Conservation (phyloP, 805 yeast genomes). For the Cyberlindnera sargentensis region DNA sequence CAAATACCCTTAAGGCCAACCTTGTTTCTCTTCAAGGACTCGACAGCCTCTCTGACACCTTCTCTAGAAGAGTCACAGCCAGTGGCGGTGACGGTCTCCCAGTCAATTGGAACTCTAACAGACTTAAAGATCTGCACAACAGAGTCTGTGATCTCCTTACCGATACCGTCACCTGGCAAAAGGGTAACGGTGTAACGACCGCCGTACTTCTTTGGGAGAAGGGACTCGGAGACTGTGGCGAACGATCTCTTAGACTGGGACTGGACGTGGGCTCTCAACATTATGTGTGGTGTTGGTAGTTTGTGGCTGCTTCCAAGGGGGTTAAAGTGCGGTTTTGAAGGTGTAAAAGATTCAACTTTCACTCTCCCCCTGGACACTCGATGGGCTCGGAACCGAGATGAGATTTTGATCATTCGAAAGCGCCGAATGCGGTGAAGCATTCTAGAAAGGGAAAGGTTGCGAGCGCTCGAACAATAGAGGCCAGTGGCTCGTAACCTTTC, state of each 20-base stretch:
- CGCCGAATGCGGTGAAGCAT: neutral
- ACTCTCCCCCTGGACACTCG: neutral
- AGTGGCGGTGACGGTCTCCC: conserved; percentile 76
- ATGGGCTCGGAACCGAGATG: neutral
- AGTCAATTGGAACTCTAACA: conserved; percentile 86
- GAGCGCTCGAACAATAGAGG: neutral
- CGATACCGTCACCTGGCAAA: conserved; percentile 98
- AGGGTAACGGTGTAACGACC: conserved; percentile 91
- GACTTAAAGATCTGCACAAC: conserved; percentile 85
- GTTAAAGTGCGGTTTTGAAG: neutral
- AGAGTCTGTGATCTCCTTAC: conserved; percentile 90
- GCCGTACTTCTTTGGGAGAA: conserved; percentile 87
- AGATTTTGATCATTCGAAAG: neutral
- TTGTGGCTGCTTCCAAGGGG: neutral
- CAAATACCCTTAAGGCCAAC: conserved; percentile 95
- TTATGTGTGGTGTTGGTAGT: conserved; percentile 6
- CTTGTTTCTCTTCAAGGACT: conserved; percentile 90
- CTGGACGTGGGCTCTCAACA: conserved; percentile 26
- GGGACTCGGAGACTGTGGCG: conserved; percentile 49
- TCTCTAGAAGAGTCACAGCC: conserved; percentile 46
- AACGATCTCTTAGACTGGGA: conserved; percentile 37
- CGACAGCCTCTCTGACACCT: conserved; percentile 77
- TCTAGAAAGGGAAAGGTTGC: neutral
- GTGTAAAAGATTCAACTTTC: neutral
- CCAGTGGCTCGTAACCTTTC: neutral